Evolutionary conservation across 106 monocot species (phyloP), one percentile per base, ranked within the genome.

Genomic region (Platanthera zijinensis): DNA sequence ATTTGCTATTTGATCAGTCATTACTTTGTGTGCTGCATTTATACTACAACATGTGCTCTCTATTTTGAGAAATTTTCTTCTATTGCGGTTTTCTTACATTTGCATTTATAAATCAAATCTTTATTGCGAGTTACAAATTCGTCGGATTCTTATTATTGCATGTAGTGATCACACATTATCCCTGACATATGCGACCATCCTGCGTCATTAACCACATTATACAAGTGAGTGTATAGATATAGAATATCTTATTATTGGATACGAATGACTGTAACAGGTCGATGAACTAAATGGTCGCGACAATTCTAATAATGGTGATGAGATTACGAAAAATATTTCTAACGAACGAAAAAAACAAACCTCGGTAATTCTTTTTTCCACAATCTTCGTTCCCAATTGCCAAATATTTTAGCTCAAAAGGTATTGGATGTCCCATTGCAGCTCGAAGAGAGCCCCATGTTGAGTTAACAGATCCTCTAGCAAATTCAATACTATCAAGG

Each of bases 301-400:
- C 32, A 66, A 30, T 11, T 10, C 5, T 32, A 63, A 73, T 73
- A 21, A 21, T 21, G 32, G 28, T 66, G 32, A 32, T 66, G 59
- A 59, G 18, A 59, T 19, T 18, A 59, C 46, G 45, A 56, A 57
- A 73, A 30, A 73, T 11, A 25, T 2, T 52, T 8, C 69, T 11
- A 51, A 47, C 2, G 49, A 50, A n/a, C 32, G 14, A 82, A 18
- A 19, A 52, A 63, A 77, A 22, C 50, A 75, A 51, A 95, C 95
- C 97, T 89, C 57, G 83, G 74, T 99, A 99, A 71, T 92, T 68
- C 48, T 69, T 77, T 80, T 86, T 97, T 57, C 86, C 78, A 59
- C 97, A 97, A 76, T 97, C 94, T 75, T 97, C 89, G 85, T 94
- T 97, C 46, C 97, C 97, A 56, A 97, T 77, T 57, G 97, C 87